These are phyloP conservation scores for Sphaerostilbella broomeana DNA, from an alignment of 2,329 filamentous ascomycete genomes.

Conservation along the genomic window DNA sequence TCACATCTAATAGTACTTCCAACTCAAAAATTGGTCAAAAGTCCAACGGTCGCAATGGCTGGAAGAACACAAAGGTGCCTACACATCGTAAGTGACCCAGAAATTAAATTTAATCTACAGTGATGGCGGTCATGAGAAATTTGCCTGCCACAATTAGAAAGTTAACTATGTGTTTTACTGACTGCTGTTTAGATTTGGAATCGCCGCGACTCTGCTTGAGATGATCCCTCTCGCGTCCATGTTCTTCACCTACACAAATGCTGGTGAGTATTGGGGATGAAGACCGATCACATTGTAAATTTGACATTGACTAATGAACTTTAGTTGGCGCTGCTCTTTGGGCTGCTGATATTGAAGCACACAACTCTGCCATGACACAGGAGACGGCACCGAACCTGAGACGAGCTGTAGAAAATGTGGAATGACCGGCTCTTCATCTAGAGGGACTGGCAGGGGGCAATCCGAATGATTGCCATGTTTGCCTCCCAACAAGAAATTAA, in stretches of 20 bases:
- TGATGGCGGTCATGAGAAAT: too few relatives aligned
- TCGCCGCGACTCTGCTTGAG: slow-evolving; percentile 71
- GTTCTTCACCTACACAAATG: slow-evolving; percentile 84
- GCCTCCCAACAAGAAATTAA: too few relatives aligned
- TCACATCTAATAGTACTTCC: slow-evolving; percentile 63
- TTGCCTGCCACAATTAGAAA: not conserved
- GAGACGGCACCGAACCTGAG: slow-evolving; percentile 45
- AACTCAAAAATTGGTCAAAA: slow-evolving; percentile 76
- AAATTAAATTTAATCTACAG: too few relatives aligned
- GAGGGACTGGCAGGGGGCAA: too few relatives aligned
- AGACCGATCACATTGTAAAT: not conserved
- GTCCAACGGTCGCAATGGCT: slow-evolving; percentile 63
- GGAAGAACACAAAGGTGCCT: slow-evolving; percentile 63
- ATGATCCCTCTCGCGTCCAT: slow-evolving; percentile 78
- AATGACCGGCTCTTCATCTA: too few relatives aligned
- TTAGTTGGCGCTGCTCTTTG: slow-evolving; percentile 85
- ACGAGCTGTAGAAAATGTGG: slow-evolving; percentile 43
- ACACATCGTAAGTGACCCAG: slow-evolving; percentile 61
- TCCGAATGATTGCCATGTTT: too few relatives aligned
- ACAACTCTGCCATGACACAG: slow-evolving; percentile 42
- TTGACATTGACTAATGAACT: slow-evolving; percentile 11
- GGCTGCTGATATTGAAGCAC: slow-evolving; percentile 75
- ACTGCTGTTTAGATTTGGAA: slow-evolving; percentile 54
- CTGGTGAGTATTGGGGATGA: slow-evolving; percentile 45
- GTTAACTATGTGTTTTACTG: slow-evolving; percentile 15